phyloP scores from a whole-genome alignment of 352 stramenopile genomes.

The Hyaloperonospora arabidopsidis region DNA sequence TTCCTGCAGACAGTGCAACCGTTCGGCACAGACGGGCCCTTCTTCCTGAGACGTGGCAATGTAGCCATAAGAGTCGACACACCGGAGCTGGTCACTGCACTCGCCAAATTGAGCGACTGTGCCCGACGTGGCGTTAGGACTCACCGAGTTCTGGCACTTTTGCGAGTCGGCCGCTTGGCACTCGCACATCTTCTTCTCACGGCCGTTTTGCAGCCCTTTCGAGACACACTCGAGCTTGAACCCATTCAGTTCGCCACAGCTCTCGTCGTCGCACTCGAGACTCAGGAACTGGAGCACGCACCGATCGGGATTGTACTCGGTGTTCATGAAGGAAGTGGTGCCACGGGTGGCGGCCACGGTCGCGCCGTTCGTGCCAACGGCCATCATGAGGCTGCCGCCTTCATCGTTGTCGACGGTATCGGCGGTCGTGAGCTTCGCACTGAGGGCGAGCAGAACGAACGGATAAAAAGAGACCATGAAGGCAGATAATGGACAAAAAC shows the following conservation, averaged over 20 bases:
- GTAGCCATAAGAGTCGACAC: conserved; percentile 59
- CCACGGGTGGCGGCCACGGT: conserved; percentile 40
- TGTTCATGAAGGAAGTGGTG: conserved; percentile 51
- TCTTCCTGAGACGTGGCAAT: conserved; percentile 44
- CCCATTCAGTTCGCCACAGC: conserved; percentile 63
- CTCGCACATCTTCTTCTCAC: conserved; percentile 61
- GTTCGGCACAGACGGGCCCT: conserved; percentile 54
- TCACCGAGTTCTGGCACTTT: conserved; percentile 46
- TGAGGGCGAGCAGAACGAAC: too few relatives aligned
- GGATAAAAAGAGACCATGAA: too few relatives aligned
- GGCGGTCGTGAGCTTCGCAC: too few relatives aligned
- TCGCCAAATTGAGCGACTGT: conserved; percentile 55
- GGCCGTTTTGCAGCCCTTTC: conserved; percentile 49
- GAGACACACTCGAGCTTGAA: conserved; percentile 59
- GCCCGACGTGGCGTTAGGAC: conserved; percentile 27
- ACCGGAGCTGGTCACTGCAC: conserved; percentile 41
- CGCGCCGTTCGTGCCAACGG: conserved; percentile 48
- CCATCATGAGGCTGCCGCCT: conserved; percentile 36
- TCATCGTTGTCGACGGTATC: conserved; percentile 4
- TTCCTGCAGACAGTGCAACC: conserved; percentile 64
- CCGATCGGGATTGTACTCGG: conserved; percentile 59
- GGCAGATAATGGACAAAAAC: too few relatives aligned
- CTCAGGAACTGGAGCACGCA: conserved; percentile 66
- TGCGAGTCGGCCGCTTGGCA: conserved; percentile 36
- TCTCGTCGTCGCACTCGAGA: conserved; percentile 45